Evolutionary conservation across 1,284 basidiomycete species (phyloP), one percentile per base, ranked within the genome.

Genomic region (Coniferiporia sulphurascens): DNA sequence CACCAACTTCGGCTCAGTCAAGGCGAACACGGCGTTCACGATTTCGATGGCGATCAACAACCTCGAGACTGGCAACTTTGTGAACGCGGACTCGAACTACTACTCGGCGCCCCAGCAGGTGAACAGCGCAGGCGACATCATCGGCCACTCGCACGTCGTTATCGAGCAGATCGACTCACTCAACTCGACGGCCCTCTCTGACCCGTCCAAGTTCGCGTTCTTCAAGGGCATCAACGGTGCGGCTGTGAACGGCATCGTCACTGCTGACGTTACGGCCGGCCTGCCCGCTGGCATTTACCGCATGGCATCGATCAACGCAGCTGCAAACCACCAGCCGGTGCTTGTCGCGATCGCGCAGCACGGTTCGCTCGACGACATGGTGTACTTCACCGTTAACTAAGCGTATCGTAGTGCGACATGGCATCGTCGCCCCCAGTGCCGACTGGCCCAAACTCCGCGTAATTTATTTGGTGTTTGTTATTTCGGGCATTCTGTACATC

Each of bases 131-230:
- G 87, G 86, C 60, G 70, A 74, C 50, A 78, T 83, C 66, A 66
- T 78, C 63, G 86, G 86, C 0, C 86, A 87, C 72, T 74, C 78
- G 6, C 87, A 90, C 68, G 75, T 89, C 65, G 84, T 86, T 51
- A 74, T 91, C 58, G 82, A 89, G 71, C 57, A 70, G 52, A 74
- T 91, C 63, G 63, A 68, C 45, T 76, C 81, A 4, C 70, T 87
- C 59, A 70, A 72, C 45, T 79, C 83, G 67, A 83, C 83, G 10
- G 74, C 71, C 0, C 74, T 82, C 15, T 80, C 79, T 32, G 73
- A 89, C 71, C 84, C 87, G 19, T 76, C 68, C 53, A 71, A 71
- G 63, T 87, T 87, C 64, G 81, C 77, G 6, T 89, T 87, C 76
- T 91, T 90, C 80, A 84, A 83, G 75, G 85, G 83, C 64, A 71